phyloP scores from a whole-genome alignment of 2,329 filamentous ascomycete genomes.

The Ophiostoma novo-ulmi region DNA sequence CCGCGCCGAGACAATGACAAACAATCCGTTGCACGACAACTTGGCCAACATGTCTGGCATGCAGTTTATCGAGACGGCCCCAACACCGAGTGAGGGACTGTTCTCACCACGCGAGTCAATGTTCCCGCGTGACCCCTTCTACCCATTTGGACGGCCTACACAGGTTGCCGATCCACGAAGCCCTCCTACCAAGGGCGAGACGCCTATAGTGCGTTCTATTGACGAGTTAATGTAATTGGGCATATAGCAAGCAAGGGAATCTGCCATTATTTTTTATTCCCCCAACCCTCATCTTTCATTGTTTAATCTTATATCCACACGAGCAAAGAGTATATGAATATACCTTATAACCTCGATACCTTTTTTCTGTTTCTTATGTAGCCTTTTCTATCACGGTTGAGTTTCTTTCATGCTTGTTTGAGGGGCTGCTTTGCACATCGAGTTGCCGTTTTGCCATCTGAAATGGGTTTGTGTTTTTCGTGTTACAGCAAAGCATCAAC shows the following conservation, averaged over 20 bases:
- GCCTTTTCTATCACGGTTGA: neutral
- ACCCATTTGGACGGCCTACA: constrained; percentile 47
- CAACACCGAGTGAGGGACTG: constrained; percentile 48
- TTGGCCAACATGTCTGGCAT: constrained; percentile 43
- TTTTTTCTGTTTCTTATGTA: neutral
- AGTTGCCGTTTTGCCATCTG: too few relatives aligned
- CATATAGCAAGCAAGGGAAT: constrained; percentile 9
- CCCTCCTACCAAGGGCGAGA: constrained; percentile 67
- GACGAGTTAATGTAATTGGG: constrained; percentile 62
- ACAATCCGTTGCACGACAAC: constrained; percentile 55
- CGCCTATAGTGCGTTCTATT: constrained; percentile 71
- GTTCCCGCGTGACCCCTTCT: constrained; percentile 52
- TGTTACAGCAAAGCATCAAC: neutral
- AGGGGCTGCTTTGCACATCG: neutral
- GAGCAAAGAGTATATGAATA: neutral
- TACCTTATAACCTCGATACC: neutral
- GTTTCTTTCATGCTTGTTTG: neutral
- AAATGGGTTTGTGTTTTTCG: neutral
- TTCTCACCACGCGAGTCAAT: constrained; percentile 50
- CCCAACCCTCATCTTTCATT: neutral
- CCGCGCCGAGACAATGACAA: constrained; percentile 66
- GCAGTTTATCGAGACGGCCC: constrained; percentile 49
- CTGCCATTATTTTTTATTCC: neutral
- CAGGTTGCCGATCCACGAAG: constrained; percentile 63
- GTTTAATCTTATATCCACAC: constrained; percentile 4